Percentiles rank a stretch among this genome's conserved stretches.
Conservation (phyloP, 768 basidiomycete species). For the Suillus bovinus region DNA sequence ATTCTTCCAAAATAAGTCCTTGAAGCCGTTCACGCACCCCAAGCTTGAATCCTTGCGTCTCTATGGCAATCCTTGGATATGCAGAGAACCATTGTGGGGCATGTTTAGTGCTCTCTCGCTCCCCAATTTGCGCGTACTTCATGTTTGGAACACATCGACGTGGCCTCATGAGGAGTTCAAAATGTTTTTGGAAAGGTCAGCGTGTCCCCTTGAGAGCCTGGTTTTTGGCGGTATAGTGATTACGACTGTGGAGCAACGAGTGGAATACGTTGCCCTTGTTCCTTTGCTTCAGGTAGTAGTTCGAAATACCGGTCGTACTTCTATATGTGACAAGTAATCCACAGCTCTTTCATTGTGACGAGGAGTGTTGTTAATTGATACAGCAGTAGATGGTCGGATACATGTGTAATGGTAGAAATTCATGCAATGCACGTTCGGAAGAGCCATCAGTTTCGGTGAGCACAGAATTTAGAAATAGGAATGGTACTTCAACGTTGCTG, state of each 20-base stretch:
- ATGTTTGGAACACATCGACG: conserved; percentile 9
- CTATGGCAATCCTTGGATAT: no score
- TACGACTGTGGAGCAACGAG: conserved; percentile 14
- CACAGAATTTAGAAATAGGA: no score
- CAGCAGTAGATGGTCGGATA: neutral
- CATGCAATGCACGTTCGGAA: neutral
- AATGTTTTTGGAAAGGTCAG: conserved; percentile 19
- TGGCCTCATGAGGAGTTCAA: conserved; percentile 21
- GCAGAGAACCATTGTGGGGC: no score
- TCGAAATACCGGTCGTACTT: no score
- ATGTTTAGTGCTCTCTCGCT: conserved; percentile 16
- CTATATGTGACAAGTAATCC: no score
- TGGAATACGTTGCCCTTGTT: conserved; percentile 16
- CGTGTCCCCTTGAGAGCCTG: conserved; percentile 25
- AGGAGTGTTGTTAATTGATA: neutral
- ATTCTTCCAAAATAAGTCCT: neutral
- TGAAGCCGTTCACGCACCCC: conserved; percentile 16
- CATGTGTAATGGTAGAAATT: neutral
- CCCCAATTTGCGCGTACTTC: conserved; percentile 14
- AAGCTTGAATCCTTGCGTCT: conserved; percentile 11
- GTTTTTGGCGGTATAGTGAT: conserved; percentile 13
- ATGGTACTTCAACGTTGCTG: no score
- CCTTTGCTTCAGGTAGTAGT: conserved; percentile 10
- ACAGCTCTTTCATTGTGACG: no score
- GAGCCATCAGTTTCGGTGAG: neutral